phyloP scores from a whole-genome alignment of 2,329 filamentous ascomycete genomes.

The Arthrobotrys pseudoclavata region DNA sequence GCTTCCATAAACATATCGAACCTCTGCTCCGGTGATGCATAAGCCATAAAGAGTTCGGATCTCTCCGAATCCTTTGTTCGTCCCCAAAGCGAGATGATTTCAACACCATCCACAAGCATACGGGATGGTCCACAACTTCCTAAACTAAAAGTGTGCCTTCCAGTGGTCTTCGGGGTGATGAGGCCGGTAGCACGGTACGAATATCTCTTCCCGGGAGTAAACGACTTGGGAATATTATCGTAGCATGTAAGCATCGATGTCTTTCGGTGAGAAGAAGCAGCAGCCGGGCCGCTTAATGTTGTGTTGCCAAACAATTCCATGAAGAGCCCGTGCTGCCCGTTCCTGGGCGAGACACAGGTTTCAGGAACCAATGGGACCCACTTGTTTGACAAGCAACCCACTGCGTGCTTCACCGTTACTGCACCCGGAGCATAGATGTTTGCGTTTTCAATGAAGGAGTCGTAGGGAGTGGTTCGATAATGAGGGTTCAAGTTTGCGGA shows the following conservation, averaged over 20 bases:
- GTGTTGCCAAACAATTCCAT: slow-evolving; percentile 64
- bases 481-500: slow-evolving; percentile 64
- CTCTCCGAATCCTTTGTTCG: slow-evolving; percentile 63
- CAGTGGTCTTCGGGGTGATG: slow-evolving; percentile 63
- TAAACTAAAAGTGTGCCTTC: slow-evolving; percentile 64
- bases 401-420: slow-evolving; percentile 61
- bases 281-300: slow-evolving; percentile 60
- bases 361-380: slow-evolving; percentile 63
- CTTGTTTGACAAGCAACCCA: slow-evolving; percentile 63
- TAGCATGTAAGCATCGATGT: slow-evolving; percentile 63
- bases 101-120: slow-evolving; percentile 63
- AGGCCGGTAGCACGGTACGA: slow-evolving; percentile 64
- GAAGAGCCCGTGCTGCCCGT: slow-evolving; percentile 63
- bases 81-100: slow-evolving; percentile 63
- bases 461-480: slow-evolving; percentile 63
- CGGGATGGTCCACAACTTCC: slow-evolving; percentile 64
- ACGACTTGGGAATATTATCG: slow-evolving; percentile 63
- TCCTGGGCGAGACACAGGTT: slow-evolving; percentile 63
- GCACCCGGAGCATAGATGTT: slow-evolving; percentile 58
- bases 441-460: slow-evolving; percentile 62
- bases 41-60: slow-evolving; percentile 64
- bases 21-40: slow-evolving; percentile 63
- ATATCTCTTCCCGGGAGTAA: slow-evolving; percentile 63
- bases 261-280: slow-evolving; percentile 62
- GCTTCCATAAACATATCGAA: slow-evolving; percentile 63